A percentile compares a stretch with the other conserved stretches of the same genome.
Conservation (phyloP, 2,329 filamentous ascomycete genomes). For the Stagonosporopsis vannaccii region DNA sequence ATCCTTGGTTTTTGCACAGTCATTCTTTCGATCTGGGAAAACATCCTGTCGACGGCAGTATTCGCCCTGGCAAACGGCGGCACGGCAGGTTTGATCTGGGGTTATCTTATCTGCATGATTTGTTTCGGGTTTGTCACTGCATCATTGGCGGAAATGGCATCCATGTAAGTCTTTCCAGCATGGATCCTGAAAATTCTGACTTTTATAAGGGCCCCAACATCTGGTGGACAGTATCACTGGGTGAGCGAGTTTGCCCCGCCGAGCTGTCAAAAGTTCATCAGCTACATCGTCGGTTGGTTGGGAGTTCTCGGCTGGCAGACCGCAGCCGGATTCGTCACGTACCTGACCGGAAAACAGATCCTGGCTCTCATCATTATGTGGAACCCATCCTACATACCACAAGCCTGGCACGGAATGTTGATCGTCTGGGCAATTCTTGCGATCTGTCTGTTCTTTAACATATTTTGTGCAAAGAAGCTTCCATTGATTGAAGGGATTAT, state of each 20-base stretch:
- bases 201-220: constrained; percentile 21
- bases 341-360: constrained; percentile 40
- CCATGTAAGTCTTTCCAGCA: constrained; percentile 25
- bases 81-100: constrained; percentile 42
- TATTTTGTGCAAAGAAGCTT: constrained; percentile 45
- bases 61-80: constrained; percentile 36
- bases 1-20: constrained; percentile 32
- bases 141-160: constrained; percentile 43
- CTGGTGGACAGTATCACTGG: no score
- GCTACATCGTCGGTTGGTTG: constrained; percentile 48
- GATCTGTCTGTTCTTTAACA: constrained; percentile 52
- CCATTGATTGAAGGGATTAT: constrained; percentile 39
- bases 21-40: constrained; percentile 33
- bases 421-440: constrained; percentile 41
- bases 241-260: constrained; percentile 45
- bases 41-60: constrained; percentile 12
- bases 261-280: constrained; percentile 20
- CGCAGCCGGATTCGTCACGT: constrained; percentile 28
- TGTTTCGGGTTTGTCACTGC: constrained; percentile 34
- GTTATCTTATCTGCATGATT: constrained; percentile 33
- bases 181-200: background rate
- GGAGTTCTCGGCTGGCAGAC: constrained; percentile 50
- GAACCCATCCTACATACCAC: constrained; percentile 48
- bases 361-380: constrained; percentile 49
- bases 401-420: constrained; percentile 58